Evolutionary conservation across 306 rosid species (phyloP), one percentile per base, ranked within the genome.

Genomic region (Heteromeles arbutifolia): DNA sequence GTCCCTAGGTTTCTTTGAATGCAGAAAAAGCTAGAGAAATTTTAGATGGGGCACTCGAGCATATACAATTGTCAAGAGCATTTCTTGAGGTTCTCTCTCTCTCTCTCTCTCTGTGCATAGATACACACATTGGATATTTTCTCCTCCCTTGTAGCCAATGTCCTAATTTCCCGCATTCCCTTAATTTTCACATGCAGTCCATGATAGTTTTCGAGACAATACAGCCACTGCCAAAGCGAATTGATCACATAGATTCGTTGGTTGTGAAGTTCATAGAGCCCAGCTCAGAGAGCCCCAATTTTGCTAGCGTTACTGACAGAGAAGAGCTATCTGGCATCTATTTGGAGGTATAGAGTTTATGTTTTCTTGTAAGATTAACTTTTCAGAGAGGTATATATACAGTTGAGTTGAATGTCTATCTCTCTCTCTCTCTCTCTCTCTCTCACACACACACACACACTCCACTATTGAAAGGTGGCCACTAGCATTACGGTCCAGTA

Each of bases 291-390:
- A 92, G 43, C 75, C 69, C 83, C 74, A 76, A 68, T 48, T 78
- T 76, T 70, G 86, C 89, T 1, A 92, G 89, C 77, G 84, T 96
- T 67, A 64, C 82, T 9, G 96, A 92, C 61, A 92, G 97, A 73
- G 99, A 96, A 74, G 98, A 92, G 77, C 83, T 96, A 69, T 96
- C 99, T 57, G 81, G 89, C 87, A 96, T 96, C 65, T 96, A 80
- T 84, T 80, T 96, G 80, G 99, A 96, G 97, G 99, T 90, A 82
- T 52, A 56, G 65, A 17, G 48, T n/a, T 18, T 29, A 21, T 41
- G 57, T 77, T 72, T 28, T 52, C 24, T 65, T 11, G 8, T 19
- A 13, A 29, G 45, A 32, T 29, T 53, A 53, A 19, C 24, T 9
- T 12, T 53, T 61, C 25, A 44, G 63, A 58, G 56, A 26, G 41